Evolutionary conservation across 2,329 filamentous ascomycete genomes (phyloP), one percentile per base, ranked within the genome.

Genomic region (Leptographium flavum): DNA sequence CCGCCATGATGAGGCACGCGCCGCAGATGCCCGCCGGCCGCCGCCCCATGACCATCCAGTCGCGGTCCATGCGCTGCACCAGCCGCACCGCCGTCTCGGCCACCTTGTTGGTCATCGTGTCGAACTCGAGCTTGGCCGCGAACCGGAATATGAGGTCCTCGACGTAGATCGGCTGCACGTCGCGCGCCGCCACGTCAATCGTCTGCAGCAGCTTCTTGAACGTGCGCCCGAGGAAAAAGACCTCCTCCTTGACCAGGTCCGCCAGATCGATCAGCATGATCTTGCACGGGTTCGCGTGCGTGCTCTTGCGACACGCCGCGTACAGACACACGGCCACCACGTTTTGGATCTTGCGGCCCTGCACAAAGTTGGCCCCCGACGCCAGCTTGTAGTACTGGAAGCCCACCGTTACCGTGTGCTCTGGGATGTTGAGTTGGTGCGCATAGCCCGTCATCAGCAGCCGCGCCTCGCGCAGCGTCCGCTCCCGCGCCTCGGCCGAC

Each of bases 21-120:
- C 92, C 92, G 60, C 88, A 95, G 45, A 96, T 81, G 53, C 92
- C 92, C 7, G 90, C 90, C 15, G 92, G 92, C 35, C 92, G 81
- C 56, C 92, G 83, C 55, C 92, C 92, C 59, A 88, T 87, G 39
- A 88, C 82, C 77, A 98, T 96, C 88, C 92, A 96, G 64, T 98
- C 92, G 45, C 86, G 74, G 52, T 86, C 88, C 92, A 98, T 96
- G 50, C 92, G 81, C 60, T 83, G 81, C 46, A 94, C 80, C 43
- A 98, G 82, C 45, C 83, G 79, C 46, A 88, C 80, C 7, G 92
- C 92, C 56, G 95, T 87, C 53, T 84, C 78, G 36, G 87, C 88
- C 14, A 98, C 87, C 53, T 83, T 83, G 58, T 83, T 81, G 15
- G 83, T 88, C 51, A 82, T 75, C 32, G 81, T 71, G 44, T 81